Evolutionary conservation across 371 early-diverging fungal genomes (phyloP).

Genomic region (Mucor mucedo): DNA sequence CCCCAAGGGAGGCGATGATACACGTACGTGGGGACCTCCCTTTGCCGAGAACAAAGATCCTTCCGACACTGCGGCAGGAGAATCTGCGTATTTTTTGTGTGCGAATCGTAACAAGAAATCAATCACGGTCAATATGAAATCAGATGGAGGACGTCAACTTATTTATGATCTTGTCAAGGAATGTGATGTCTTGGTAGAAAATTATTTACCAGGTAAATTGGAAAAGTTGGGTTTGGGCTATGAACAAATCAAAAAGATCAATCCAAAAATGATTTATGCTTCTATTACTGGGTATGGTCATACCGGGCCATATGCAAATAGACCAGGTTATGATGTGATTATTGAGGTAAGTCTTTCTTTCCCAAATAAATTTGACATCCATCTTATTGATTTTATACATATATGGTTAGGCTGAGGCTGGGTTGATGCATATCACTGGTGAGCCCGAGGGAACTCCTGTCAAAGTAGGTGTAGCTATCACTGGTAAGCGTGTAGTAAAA

Average conservation of each 20-base stretch:
- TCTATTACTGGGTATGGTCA: conserved; percentile 91
- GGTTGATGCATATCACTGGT: conserved; percentile 95
- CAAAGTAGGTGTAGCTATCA: conserved; percentile 95
- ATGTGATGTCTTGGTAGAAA: conserved; percentile 88
- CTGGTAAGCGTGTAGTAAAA: conserved; percentile 56
- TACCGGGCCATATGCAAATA: conserved; percentile 79
- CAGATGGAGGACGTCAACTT: conserved; percentile 64
- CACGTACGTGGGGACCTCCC: conserved; percentile 86
- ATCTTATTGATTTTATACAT: background rate
- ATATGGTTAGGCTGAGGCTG: conserved; percentile 74
- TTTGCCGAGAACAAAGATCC: conserved; percentile 58
- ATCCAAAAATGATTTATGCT: conserved; percentile 85
- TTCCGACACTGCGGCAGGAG: conserved; percentile 46
- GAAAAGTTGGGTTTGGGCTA: conserved; percentile 80
- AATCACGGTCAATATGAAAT: conserved; percentile 84
- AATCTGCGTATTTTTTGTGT: conserved; percentile 90
- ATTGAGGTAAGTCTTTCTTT: conserved; percentile 60
- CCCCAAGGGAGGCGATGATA: conserved; percentile 84
- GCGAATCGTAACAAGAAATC: conserved; percentile 92
- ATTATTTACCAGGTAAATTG: conserved; percentile 90
- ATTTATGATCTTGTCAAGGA: conserved; percentile 69
- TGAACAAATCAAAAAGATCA: conserved; percentile 65
- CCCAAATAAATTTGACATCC: background rate
- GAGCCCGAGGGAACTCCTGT: conserved; percentile 83
- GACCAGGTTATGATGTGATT: conserved; percentile 94